phyloP scores from a whole-genome alignment of 2,329 filamentous ascomycete species.

The Chalaropsis thielavioides region DNA sequence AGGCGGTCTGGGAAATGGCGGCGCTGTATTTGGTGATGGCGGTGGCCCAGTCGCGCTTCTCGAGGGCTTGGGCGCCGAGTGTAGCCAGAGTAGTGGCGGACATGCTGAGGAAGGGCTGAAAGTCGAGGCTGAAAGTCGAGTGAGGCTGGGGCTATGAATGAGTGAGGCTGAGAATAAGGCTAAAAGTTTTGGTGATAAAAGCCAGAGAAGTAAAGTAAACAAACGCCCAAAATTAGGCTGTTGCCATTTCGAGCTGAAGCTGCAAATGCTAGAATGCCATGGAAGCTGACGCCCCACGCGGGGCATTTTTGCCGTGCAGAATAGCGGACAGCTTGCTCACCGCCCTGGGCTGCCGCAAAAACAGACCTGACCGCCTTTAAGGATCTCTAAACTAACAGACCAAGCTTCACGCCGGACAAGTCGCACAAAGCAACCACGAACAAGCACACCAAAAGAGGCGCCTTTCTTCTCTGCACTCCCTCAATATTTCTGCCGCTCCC shows the following conservation, averaged over 20 bases:
- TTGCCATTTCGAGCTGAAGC: not conserved
- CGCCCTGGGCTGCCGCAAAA: not conserved
- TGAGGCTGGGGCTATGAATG: not conserved
- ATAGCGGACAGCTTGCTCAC: conserved; percentile 1
- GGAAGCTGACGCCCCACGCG: not conserved
- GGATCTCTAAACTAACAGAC: not conserved
- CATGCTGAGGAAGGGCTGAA: conserved; percentile 28
- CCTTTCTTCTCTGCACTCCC: not conserved
- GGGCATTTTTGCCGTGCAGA: conserved; percentile 13
- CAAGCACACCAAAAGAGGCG: not conserved
- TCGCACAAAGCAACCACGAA: no score
- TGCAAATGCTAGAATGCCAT: conserved; percentile 5
- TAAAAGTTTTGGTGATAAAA: not conserved
- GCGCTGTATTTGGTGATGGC: conserved; percentile 55
- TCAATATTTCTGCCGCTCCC: conserved; percentile 4
- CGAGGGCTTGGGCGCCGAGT: conserved; percentile 51
- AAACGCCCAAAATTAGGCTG: not conserved
- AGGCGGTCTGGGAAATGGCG: conserved; percentile 50
- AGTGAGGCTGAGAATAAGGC: not conserved
- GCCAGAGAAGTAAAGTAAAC: not conserved
- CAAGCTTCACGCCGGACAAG: not conserved
- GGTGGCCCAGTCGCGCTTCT: conserved; percentile 46
- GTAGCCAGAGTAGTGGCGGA: conserved; percentile 37
- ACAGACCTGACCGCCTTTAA: not conserved
- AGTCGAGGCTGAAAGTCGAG: not conserved